Conservation (phyloP, 2,329 filamentous ascomycete genomes). For the Waltergamsia citrina region DNA sequence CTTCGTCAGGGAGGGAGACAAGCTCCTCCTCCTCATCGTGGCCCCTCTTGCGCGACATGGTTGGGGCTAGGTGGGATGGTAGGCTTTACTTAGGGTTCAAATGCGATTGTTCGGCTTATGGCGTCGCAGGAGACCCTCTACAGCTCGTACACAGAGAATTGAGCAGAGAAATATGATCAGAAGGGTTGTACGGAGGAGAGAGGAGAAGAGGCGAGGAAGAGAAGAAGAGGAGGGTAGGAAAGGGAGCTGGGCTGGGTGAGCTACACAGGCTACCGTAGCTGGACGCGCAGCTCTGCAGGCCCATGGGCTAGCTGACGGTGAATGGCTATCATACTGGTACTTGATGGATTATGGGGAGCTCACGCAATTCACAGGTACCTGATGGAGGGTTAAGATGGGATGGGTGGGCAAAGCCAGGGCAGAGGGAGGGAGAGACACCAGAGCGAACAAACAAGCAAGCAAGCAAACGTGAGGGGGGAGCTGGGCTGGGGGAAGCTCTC, state of each 20-base stretch:
- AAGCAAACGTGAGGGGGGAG: neutral
- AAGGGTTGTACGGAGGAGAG: neutral
- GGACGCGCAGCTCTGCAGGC: neutral
- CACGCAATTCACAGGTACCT: neutral
- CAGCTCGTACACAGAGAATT: too few relatives aligned
- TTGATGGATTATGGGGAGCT: neutral
- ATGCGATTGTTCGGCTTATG: neutral
- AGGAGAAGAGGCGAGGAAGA: neutral
- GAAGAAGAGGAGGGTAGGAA: neutral
- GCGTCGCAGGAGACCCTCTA: too few relatives aligned
- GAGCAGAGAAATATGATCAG: neutral
- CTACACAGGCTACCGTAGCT: neutral
- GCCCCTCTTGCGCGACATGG: slow-evolving; percentile 45
- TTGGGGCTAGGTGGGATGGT: slow-evolving; percentile 13
- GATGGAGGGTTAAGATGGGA: neutral
- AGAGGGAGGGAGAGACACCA: slow-evolving; percentile 3
- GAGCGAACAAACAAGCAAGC: neutral
- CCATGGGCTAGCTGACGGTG: too few relatives aligned
- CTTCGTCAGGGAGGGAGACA: slow-evolving; percentile 41
- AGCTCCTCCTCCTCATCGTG: slow-evolving; percentile 48
- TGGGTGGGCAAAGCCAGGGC: neutral
- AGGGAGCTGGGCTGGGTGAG: neutral
- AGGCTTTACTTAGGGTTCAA: neutral
- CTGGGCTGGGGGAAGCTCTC: neutral
- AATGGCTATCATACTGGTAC: neutral